Evolutionary conservation across 1,284 basidiomycete species (phyloP), one percentile per base, ranked within the genome.

Genomic region (Ganoderma sinense): DNA sequence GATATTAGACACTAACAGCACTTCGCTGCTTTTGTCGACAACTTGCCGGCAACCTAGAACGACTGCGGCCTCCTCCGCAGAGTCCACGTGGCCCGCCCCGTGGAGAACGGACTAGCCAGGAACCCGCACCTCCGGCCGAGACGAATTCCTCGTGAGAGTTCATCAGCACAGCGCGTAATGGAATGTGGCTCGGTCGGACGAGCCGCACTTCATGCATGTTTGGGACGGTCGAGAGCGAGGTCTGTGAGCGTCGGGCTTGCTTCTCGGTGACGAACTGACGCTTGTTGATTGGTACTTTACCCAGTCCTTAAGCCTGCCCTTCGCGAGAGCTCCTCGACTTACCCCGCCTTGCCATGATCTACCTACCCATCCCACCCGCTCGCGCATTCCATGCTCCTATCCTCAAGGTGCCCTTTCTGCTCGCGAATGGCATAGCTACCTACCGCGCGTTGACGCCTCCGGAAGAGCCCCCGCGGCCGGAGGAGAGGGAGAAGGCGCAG

Each of bases 401-500:
- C 14, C 59, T 61, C 39, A 61, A 61, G 39, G 36, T 61, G 39
- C 36, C 59, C 13, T 40, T 61, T 23, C 59, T 61, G 39, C n/a
- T 61, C 39, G 59, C n/a, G 1, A 61, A 61, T n/a, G 59, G 36
- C 59, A 43, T 61, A n/a, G 36, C 36, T 23, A 23, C 59, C 59
- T 61, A 41, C n/a, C 16, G 39, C 16, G 59, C 59, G 20, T 61
- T 61, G 23, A 39, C 59, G 39, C 59, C 59, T 41, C 39, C 36
- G 26, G 53, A 56, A 56, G 53, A 41, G 59, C n/a, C 59, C 14
- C 39, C 59, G 39, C 4, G n/a, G 33, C 8, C 11, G 33, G 39
- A n/a, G 39, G 59, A 39, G 16, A n/a, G n/a, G 6, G 59, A 61
- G 59, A 61, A 43, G 14, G 39, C 59, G 13, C 23, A 41, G 7